phyloP scores from a whole-genome alignment of 345 rosid genomes.

The Jatropha curcas region DNA sequence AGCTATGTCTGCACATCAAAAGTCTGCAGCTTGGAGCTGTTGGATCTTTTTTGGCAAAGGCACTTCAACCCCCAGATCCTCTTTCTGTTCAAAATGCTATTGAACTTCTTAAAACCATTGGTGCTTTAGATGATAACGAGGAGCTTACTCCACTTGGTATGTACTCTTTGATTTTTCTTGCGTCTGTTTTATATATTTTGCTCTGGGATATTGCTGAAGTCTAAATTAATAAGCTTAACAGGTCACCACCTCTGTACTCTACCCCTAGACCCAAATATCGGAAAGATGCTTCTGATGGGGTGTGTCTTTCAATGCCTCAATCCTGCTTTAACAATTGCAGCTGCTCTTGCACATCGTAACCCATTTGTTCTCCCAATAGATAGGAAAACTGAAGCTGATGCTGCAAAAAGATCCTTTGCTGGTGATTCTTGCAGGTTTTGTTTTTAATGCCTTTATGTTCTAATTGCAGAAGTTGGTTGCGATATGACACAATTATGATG shows the following conservation, averaged over 20 bases:
- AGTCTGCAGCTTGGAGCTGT: slow-evolving; percentile 89
- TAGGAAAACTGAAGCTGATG: slow-evolving; percentile 85
- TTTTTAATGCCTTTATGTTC: slow-evolving; percentile 6
- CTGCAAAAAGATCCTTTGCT: slow-evolving; percentile 82
- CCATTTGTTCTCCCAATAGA: slow-evolving; percentile 90
- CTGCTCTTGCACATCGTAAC: slow-evolving; percentile 88
- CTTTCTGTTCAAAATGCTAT: slow-evolving; percentile 95
- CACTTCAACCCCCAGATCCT: slow-evolving; percentile 93
- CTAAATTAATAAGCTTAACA: slow-evolving; percentile 29
- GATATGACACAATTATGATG: neutral
- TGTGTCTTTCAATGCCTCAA: slow-evolving; percentile 87
- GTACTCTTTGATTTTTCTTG: slow-evolving; percentile 12
- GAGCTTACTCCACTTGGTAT: slow-evolving; percentile 93
- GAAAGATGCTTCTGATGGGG: slow-evolving; percentile 96
- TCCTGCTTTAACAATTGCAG: slow-evolving; percentile 93
- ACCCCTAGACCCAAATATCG: slow-evolving; percentile 88
- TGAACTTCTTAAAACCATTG: slow-evolving; percentile 90
- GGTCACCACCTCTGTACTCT: slow-evolving; percentile 85
- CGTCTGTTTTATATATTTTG: neutral
- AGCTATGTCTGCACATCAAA: slow-evolving; percentile 84
- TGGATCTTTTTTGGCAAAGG: slow-evolving; percentile 88
- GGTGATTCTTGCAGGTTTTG: slow-evolving; percentile 93
- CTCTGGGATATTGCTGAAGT: slow-evolving; percentile 13
- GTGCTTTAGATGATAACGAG: slow-evolving; percentile 83
- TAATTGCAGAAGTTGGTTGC: neutral